Conservation (phyloP, 2,329 filamentous ascomycete genomes). For the Aquanectria penicillioides region DNA sequence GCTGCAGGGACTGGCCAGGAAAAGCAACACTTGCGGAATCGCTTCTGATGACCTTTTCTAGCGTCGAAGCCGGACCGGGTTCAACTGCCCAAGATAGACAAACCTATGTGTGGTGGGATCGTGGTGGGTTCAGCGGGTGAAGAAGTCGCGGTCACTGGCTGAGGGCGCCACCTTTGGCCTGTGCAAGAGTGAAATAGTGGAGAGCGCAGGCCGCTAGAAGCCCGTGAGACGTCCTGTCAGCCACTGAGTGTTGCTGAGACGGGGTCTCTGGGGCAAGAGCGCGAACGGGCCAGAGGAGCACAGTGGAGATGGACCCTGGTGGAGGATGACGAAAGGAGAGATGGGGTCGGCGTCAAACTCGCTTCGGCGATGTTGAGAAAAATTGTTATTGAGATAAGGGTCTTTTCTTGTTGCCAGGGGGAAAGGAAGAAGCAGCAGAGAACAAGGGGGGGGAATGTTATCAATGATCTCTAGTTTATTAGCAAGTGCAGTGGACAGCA, state of each 20-base stretch:
- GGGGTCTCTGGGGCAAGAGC: conserved; percentile 8
- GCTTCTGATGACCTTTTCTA: too few relatives aligned
- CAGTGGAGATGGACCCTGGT: conserved; percentile 9
- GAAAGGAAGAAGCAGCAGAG: background rate
- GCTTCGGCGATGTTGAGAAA: background rate
- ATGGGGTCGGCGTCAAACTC: background rate
- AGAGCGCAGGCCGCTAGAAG: conserved; percentile 35
- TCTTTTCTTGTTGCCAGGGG: background rate
- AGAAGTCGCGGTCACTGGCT: conserved; percentile 1
- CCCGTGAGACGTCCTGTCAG: conserved; percentile 21
- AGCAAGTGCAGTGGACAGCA: too few relatives aligned
- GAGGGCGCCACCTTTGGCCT: conserved; percentile 2
- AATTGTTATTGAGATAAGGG: conserved; percentile 1
- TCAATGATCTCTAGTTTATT: too few relatives aligned
- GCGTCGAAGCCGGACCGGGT: conserved; percentile 38
- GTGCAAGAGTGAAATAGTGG: conserved; percentile 25
- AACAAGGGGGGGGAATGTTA: too few relatives aligned
- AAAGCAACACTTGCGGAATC: conserved; percentile 12
- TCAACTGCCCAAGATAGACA: conserved; percentile 16
- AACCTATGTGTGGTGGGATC: background rate
- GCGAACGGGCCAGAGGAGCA: conserved; percentile 4
- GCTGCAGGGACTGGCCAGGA: conserved; percentile 40
- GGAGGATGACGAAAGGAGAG: conserved; percentile 5
- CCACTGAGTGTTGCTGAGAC: background rate
- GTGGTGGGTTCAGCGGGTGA: background rate